Conservation (phyloP, 768 basidiomycete species). For the Boletus barrowsii region DNA sequence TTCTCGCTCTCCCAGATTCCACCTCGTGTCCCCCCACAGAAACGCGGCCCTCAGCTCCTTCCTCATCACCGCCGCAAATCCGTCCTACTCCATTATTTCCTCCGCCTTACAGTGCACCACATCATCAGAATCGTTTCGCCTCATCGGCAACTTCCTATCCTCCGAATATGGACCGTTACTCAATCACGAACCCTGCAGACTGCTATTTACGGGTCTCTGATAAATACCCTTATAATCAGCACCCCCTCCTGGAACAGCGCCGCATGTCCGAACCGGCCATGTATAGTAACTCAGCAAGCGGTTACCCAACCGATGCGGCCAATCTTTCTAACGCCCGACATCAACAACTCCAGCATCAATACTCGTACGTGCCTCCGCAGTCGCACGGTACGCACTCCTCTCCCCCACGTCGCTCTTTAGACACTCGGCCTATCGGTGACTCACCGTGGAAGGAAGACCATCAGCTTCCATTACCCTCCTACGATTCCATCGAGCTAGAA, state of each 20-base stretch:
- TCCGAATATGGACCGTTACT: slow-evolving; percentile 41
- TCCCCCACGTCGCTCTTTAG: slow-evolving; percentile 44
- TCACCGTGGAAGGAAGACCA: slow-evolving; percentile 30
- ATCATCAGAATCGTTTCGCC: slow-evolving; percentile 44
- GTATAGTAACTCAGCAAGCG: slow-evolving; percentile 41
- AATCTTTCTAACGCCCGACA: slow-evolving; percentile 34
- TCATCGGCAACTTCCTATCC: slow-evolving; percentile 39
- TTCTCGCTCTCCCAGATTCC: slow-evolving; percentile 5
- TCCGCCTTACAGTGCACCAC: slow-evolving; percentile 41
- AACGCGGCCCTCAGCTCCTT: slow-evolving; percentile 19
- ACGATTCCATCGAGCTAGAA: slow-evolving; percentile 38
- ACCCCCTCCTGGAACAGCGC: slow-evolving; percentile 50
- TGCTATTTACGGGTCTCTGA: slow-evolving; percentile 40
- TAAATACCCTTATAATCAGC: slow-evolving; percentile 35
- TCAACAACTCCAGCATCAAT: slow-evolving; percentile 42
- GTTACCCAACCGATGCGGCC: slow-evolving; percentile 32
- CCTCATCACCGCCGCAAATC: slow-evolving; percentile 44
- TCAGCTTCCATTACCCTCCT: slow-evolving; percentile 32
- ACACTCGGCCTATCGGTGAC: slow-evolving; percentile 42
- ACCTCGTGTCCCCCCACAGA: not conserved
- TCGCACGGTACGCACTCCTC: slow-evolving; percentile 39
- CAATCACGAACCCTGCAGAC: slow-evolving; percentile 36
- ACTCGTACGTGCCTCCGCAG: slow-evolving; percentile 33
- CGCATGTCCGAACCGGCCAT: slow-evolving; percentile 69
- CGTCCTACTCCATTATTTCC: slow-evolving; percentile 39